These are phyloP conservation scores for Penicillium sp. DNA, from an alignment of 2,329 filamentous ascomycete species.

Conservation along the genomic window DNA sequence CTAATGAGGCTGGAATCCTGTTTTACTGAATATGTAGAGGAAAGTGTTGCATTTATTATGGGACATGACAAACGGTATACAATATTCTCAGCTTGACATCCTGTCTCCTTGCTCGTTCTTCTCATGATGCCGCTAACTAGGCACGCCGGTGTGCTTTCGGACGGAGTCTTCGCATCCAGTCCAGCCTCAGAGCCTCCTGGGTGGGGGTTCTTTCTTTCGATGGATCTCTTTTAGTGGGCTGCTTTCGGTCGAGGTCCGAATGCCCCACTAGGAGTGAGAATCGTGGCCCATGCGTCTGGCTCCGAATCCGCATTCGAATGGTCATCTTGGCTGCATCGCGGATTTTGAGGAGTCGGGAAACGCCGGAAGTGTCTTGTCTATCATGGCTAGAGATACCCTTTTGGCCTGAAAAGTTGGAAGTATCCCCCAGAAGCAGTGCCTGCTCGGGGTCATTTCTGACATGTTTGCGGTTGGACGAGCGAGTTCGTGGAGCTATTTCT, in stretches of 20 bases:
- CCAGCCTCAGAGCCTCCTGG: neutral
- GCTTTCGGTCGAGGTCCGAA: neutral
- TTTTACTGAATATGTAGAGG: neutral
- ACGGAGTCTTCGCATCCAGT: neutral
- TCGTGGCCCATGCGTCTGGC: neutral
- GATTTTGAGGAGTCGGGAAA: neutral
- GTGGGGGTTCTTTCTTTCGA: neutral
- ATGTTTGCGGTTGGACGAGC: neutral
- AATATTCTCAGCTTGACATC: neutral
- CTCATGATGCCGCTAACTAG: neutral
- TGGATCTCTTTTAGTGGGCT: neutral
- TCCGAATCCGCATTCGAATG: neutral
- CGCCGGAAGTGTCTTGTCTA: neutral
- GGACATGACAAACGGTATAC: neutral
- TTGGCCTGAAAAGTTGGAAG: neutral
- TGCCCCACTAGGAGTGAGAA: neutral
- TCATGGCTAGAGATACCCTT: neutral
- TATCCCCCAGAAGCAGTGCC: neutral
- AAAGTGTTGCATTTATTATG: neutral
- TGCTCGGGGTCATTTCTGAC: neutral
- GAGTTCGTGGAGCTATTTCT: neutral
- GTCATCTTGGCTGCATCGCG: neutral
- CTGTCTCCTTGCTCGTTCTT: neutral
- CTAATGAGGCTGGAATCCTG: neutral
- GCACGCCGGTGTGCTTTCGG: neutral